Base-by-base conservation (phyloP, 2,329 filamentous ascomycete genomes). In the Arthrobotrys conoides region DNA sequence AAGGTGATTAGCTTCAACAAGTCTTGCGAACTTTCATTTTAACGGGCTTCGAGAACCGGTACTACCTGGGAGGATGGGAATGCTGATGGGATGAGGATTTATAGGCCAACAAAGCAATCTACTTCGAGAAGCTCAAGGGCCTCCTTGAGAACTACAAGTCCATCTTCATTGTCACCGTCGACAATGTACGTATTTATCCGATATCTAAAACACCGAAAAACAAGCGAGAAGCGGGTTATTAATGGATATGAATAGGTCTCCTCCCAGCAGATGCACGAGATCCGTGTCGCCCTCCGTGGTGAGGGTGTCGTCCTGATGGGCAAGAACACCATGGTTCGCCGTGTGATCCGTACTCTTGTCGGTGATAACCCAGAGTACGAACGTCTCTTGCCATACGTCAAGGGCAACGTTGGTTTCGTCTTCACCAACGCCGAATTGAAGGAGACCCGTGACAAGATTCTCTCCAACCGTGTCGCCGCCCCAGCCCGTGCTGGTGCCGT, bases 221-320 rank as follows among this genome's bases (percentile, higher is more conserved):
- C 22, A 14, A 30, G 18, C 36, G 46, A 10, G 14, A 59, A 27
- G 0, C n/a, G 69, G 33, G 14, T 12, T 24, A 16, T 16, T 48
- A 38, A 53, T 30, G 12, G 8, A 46, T n/a, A 70, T 57, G 41
- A 33, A 75, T 55, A 82, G 82, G 82, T 82, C 80, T 93, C 92
- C 87, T 99, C 96, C 83, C 96, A 99, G 91, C 96, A 99, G 91
- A 99, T 99, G 96, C 96, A 99, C 93, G 96, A 99, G 91, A 98
- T 99, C 87, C 93, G 96, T 87, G 88, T 91, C 85, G 88, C 93
- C 84, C 92, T 99, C 86, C 94, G 96, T 86, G 92, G 91, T 81
- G 88, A 97, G 87, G 94, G 90, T 87, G 92, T 98, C 83, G 94
- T 99, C 84, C 90, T 99, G 88, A 98, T 98, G 96, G 96, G 95